Evolutionary conservation across 495 filamentous ascomycete genomes (phyloP), one percentile per base, ranked within the genome.

Genomic region (Neurospora tetraspora): DNA sequence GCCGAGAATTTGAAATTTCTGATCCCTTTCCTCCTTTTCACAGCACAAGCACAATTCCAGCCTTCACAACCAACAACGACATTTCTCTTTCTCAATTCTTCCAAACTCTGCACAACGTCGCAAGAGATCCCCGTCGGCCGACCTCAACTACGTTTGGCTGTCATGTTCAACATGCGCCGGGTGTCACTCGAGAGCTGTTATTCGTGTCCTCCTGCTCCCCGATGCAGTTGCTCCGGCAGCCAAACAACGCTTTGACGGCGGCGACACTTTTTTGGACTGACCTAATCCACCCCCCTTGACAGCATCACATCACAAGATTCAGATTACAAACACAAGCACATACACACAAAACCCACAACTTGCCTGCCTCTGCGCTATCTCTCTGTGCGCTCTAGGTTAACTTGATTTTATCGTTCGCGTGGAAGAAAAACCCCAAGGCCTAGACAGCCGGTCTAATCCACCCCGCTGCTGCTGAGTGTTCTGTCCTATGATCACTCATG

Each of bases 391-490:
- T 83, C 81, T 77, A 81, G 82, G 86, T 86, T 81, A 83, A 82
- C 82, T 84, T 84, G 74, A 80, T 84, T 79, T 77, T 83, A 87
- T 87, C 85, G 86, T 88, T 88, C 85, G 82, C 73, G 84, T 88
- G 87, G 86, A 81, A 88, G 83, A 88, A 80, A 73, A 81, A 88
- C 72, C 80, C 79, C 80, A 85, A 76, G 85, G 87, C 82, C 85
- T 87, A 87, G 87, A 88, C 87, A 88, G 82, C 87, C 85, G 77
- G 86, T 87, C 86, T 83, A 76, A 84, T 88, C 87, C 87, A 88
- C 87, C 87, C 87, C 84, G 86, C 81, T 85, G 83, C 80, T 81
- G 82, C 80, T 61, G 53, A 61, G 53, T 65, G 53, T 65, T 65
- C 53, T 65, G 53, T 65, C 53, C 53, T 65, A 65, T 65, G 53